Conservation (phyloP, 2,329 filamentous ascomycete genomes). For the Alternaria arbusti region DNA sequence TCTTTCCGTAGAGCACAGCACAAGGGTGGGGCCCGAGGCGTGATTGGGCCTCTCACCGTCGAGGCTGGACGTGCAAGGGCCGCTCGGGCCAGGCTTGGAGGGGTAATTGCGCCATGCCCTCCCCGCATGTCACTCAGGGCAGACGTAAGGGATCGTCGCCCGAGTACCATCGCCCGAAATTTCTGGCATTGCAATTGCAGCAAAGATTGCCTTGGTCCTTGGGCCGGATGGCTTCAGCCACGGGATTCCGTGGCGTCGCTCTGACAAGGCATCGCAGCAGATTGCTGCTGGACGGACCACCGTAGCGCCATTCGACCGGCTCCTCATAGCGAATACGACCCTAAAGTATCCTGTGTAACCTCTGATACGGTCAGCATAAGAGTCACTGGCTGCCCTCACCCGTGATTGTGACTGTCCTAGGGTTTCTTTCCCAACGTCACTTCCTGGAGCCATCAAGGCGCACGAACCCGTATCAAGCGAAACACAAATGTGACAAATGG, state of each 20-base stretch:
- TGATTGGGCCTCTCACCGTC: conserved; percentile 11
- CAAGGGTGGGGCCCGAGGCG: conserved; percentile 10
- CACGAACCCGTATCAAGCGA: neutral
- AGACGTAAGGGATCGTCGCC: conserved; percentile 5
- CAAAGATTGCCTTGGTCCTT: neutral
- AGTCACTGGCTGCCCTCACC: neutral
- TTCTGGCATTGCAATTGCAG: neutral
- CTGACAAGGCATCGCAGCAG: neutral
- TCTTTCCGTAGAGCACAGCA: conserved; percentile 16
- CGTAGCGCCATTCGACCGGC: neutral
- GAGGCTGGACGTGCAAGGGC: conserved; percentile 2
- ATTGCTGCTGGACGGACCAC: neutral
- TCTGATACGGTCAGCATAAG: neutral
- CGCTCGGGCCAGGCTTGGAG: conserved; percentile 18
- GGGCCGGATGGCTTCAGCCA: neutral
- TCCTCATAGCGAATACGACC: conserved; percentile 10
- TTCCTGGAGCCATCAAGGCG: neutral
- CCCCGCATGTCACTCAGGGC: conserved; percentile 14
- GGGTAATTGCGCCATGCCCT: conserved; percentile 9
- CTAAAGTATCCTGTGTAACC: neutral
- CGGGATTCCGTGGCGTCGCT: neutral
- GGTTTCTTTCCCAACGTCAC: neutral
- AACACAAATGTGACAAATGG: neutral
- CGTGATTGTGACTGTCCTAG: neutral
- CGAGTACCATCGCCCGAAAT: neutral